Evolutionary conservation across 768 basidiomycete genomes (phyloP), one percentile per base, ranked within the genome.

Genomic region (Rhizopogon vinicolor): DNA sequence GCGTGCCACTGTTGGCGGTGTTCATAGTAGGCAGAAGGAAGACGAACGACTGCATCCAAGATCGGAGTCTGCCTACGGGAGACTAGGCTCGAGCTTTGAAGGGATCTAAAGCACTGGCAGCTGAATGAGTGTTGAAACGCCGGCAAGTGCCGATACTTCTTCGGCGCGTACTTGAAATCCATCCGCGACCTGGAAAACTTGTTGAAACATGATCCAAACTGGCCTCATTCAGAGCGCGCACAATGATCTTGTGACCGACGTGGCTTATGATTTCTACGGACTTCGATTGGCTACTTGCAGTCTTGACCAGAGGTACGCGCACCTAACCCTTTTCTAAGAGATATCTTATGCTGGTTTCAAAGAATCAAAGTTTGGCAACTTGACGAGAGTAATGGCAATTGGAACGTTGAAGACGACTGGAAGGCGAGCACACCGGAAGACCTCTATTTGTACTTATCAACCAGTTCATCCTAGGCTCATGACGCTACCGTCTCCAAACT

Each of bases 201-300:
- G 25, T 12, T 13, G 35, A 37, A 37, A 13, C 18, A 89, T 91
- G 85, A 84, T 91, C 48, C 90, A 92, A 70, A 88, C 88, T 5
- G 87, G 87, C 8, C 76, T 93, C 13, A 87, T 93, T 58, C 82
- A 79, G 54, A 87, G 82, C 61, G 88, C 87, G 5, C 91, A 93
- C 70, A 80, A 74, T 51, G 91, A 93, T 68, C 81, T 93, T 28
- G 78, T 93, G 31, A 92, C 91, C 0, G 93, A 95, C 73, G 82
- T 90, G 53, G 80, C 86, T 12, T 97, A 94, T 65, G 92, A 96
- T 65, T 95, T 89, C 69, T 97, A 96, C 66, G 94, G 94, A 3
- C 78, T 86, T 16, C 78, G 81, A 52, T 77, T 93, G 37, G 91
- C 90, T 8, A 91, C 91, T 0, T 90, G 87, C 62, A 82, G 89